Base-by-base conservation (phyloP, 495 filamentous ascomycete species). In the Podospora conica region DNA sequence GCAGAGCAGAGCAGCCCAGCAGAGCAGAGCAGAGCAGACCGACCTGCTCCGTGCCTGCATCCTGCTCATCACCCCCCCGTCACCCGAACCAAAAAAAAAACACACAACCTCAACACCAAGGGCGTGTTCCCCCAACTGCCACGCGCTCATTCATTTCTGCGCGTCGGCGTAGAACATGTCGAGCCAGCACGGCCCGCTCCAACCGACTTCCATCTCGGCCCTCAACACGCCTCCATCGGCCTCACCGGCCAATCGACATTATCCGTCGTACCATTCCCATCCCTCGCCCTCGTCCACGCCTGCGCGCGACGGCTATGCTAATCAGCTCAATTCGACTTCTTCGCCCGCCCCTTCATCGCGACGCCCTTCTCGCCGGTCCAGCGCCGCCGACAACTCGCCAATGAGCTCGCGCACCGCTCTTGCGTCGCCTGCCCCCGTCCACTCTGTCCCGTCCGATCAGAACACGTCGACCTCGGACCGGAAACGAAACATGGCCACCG, bases 141-240 rank as follows among this genome's bases (percentile, higher is more conserved):
- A n/a, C 40, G 40, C 2, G 15, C 40, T 48, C 40, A n/a, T 18
- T n/a, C 15, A 6, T 61, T 56, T 68, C 69, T 71, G 70, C 71
- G 69, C 71, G 66, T 66, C 63, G 61, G 68, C 65, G 29, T 69
- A 56, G 65, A 70, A 77, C 70, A 84, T 85, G 83, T 84, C 82
- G 69, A 83, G 82, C 70, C 85, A 87, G 69, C 70, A 83, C 64
- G 77, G 79, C 66, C 79, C 81, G 65, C 83, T 83, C 68, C 83
- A 83, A 66, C 75, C 82, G 65, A 77, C 79, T 62, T 74, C 82
- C 57, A 70, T 80, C 64, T 73, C 84, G 59, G 68, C 78, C 40
- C 74, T 84, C 56, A 77, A 77, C 62, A 71, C 83, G 20, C 79
- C 82, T 31, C 77, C 77, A 25, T 54, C 79, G 20, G 73, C 80